phyloP scores from a whole-genome alignment of 148 eudicot species.

The Fallopia convolvulus region DNA sequence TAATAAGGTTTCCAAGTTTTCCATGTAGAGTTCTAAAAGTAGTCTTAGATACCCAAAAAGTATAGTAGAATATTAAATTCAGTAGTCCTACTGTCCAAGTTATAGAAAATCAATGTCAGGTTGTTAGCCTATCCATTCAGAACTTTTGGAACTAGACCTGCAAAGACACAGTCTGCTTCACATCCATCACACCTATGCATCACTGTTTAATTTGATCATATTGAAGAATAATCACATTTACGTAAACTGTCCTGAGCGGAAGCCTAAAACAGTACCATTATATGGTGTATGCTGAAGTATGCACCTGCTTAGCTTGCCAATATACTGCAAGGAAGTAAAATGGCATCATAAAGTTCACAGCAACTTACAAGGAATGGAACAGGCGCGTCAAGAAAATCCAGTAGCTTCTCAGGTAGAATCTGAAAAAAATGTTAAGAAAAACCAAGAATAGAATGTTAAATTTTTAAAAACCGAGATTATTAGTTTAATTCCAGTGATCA shows the following conservation, averaged over 20 bases:
- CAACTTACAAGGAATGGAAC: constrained; percentile 72
- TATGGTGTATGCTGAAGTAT: background rate
- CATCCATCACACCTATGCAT: background rate
- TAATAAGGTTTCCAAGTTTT: background rate
- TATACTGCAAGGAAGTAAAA: background rate
- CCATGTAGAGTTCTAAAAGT: background rate
- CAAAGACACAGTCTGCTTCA: background rate
- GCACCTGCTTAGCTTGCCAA: background rate
- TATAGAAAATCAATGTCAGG: background rate
- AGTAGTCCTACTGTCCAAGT: background rate
- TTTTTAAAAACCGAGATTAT: background rate
- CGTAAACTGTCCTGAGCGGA: background rate
- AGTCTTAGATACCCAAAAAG: background rate
- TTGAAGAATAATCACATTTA: background rate
- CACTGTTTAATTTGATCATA: background rate
- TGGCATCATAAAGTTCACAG: background rate
- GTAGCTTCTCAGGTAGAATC: constrained; percentile 90
- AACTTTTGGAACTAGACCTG: background rate
- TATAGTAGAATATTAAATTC: background rate
- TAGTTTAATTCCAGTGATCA: background rate
- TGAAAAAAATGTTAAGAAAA: constrained; percentile 21
- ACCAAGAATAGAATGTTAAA: background rate
- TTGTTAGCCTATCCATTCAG: background rate
- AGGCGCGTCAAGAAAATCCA: constrained; percentile 90
- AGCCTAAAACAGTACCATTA: background rate